phyloP scores from a whole-genome alignment of 306 rosid genomes.

The Notholithocarpus densiflorus region DNA sequence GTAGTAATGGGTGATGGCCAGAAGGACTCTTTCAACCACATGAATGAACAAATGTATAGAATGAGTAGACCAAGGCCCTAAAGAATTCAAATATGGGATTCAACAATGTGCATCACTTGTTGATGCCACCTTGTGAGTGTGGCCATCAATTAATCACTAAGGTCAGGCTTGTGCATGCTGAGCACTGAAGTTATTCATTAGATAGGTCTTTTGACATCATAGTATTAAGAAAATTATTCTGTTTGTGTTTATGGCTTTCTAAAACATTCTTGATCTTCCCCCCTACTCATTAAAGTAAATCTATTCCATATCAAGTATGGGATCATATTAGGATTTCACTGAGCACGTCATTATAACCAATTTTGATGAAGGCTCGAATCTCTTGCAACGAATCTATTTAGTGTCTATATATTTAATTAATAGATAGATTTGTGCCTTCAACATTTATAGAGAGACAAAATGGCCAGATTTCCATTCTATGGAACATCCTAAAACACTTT shows the following conservation, averaged over 20 bases:
- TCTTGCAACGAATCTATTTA: neutral
- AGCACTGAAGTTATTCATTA: neutral
- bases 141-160: neutral
- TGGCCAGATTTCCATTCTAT: neutral
- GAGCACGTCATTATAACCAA: neutral
- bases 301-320: neutral
- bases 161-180: neutral
- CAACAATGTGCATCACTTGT: neutral
- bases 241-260: neutral
- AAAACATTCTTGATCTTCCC: neutral
- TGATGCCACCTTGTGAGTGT: neutral
- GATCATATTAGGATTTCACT: neutral
- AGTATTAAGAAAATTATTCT: neutral
- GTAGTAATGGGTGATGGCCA: neutral
- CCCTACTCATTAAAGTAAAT: neutral
- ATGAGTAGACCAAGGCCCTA: neutral
- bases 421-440: neutral
- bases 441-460: neutral
- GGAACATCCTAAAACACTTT: neutral
- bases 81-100: neutral
- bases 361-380: neutral
- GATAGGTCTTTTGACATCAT: neutral
- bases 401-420: neutral
- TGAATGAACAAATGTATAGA: neutral
- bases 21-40: neutral